Evolutionary conservation across 305 asterid species (phyloP).

Genomic region (Fraxinus albicans): DNA sequence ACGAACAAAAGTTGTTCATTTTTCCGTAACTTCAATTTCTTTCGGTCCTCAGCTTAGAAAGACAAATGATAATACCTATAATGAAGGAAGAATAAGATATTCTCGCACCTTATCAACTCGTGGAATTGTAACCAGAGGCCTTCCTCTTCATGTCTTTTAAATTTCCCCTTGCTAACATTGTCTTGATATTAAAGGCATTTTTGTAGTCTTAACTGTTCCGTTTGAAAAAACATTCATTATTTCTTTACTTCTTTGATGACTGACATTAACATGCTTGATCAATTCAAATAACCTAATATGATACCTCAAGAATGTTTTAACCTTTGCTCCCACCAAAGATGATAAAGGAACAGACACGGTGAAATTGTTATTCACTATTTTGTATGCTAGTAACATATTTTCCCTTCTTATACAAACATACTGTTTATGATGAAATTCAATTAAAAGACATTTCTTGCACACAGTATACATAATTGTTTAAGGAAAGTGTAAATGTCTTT

Average conservation of each 20-base stretch:
- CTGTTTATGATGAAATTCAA: neutral
- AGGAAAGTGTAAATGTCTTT: neutral
- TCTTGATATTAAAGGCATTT: neutral
- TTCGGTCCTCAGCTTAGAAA: neutral
- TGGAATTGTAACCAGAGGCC: neutral
- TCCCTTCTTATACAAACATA: neutral
- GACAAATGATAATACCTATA: neutral
- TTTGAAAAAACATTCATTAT: neutral
- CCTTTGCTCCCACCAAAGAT: neutral
- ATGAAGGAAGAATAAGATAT: neutral
- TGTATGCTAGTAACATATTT: neutral
- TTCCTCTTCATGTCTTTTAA: neutral
- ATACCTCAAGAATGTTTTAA: neutral
- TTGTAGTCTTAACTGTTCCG: neutral
- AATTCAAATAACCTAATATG: neutral
- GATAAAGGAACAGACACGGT: neutral
- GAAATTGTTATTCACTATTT: neutral
- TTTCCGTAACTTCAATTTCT: neutral
- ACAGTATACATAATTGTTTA: neutral
- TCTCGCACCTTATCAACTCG: neutral
- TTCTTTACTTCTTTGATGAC: neutral
- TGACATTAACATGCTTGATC: neutral
- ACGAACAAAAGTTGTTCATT: neutral
- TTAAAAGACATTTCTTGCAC: neutral
- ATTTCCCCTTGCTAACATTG: neutral